Conservation (phyloP, 441 rosid species). For the Dalechampia spathulata region DNA sequence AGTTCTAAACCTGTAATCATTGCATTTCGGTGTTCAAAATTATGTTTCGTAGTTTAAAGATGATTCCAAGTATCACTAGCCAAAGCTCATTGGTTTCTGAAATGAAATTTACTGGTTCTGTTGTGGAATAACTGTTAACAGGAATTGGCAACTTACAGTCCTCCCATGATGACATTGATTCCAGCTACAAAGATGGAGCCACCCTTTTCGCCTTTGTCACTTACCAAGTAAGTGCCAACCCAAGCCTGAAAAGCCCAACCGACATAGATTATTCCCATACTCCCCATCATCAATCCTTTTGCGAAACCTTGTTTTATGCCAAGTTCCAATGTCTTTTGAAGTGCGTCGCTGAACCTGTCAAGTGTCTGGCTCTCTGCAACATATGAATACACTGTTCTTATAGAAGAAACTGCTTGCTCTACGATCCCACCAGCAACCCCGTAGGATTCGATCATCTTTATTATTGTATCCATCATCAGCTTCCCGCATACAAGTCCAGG, state of each 20-base stretch:
- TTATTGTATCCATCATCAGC: slow-evolving; percentile 50
- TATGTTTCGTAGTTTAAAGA: too few relatives aligned
- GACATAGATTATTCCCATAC: slow-evolving; percentile 59
- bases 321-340: slow-evolving; percentile 40
- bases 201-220: slow-evolving; percentile 51
- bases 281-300: slow-evolving; percentile 65
- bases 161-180: slow-evolving; percentile 60
- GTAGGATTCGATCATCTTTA: slow-evolving; percentile 59
- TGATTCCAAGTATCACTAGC: background rate
- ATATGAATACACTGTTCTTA: slow-evolving; percentile 54
- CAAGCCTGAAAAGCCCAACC: slow-evolving; percentile 74
- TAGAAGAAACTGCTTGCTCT: slow-evolving; percentile 66
- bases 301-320: slow-evolving; percentile 58
- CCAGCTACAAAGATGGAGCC: slow-evolving; percentile 54
- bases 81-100: background rate
- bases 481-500: slow-evolving; percentile 61
- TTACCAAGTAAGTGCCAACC: slow-evolving; percentile 55
- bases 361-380: slow-evolving; percentile 54
- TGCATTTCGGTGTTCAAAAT: too few relatives aligned
- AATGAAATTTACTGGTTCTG: background rate
- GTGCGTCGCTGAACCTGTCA: slow-evolving; percentile 43
- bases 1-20: background rate
- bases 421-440: slow-evolving; percentile 60
- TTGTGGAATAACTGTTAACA: background rate
- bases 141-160: slow-evolving; percentile 36